Evolutionary conservation across 75 land plant genomes (phyloP).

Genomic region (Ceratopteris richardii): DNA sequence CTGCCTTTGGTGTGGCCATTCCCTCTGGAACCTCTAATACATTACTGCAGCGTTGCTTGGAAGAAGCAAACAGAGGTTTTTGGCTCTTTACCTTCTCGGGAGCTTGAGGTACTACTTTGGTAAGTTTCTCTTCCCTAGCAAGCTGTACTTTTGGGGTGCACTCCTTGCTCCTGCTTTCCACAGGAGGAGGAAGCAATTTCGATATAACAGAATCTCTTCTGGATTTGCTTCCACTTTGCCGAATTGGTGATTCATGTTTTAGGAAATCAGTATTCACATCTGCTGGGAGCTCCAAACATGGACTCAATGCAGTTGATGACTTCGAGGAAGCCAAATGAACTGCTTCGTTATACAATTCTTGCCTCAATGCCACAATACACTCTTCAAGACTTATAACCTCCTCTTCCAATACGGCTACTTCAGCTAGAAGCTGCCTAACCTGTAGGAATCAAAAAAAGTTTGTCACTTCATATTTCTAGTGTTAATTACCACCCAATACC

Average conservation of each 20-base stretch:
- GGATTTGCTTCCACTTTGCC: slow-evolving; percentile 5
- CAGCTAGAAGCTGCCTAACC: slow-evolving; percentile 62
- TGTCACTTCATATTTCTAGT: too few species aligned
- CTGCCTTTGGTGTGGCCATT: not conserved
- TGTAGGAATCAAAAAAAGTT: too few species aligned
- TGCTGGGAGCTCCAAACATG: slow-evolving; percentile 12
- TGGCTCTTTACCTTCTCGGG: slow-evolving; percentile 3
- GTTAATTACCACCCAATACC: too few species aligned
- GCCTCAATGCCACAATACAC: slow-evolving; percentile 45
- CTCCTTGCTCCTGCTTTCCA: not conserved
- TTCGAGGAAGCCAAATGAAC: slow-evolving; percentile 11
- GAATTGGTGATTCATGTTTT: not conserved
- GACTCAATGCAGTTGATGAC: slow-evolving; percentile 9
- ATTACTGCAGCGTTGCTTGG: slow-evolving; percentile 1
- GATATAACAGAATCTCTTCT: slow-evolving; percentile 4
- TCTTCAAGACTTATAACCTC: slow-evolving; percentile 65
- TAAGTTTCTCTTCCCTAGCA: not conserved
- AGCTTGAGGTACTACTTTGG: not conserved
- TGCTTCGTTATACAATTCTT: slow-evolving; percentile 41
- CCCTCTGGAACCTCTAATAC: not conserved
- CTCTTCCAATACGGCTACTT: slow-evolving; percentile 71
- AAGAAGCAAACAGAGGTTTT: not conserved
- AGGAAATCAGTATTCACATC: not conserved
- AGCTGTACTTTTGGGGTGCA: not conserved
- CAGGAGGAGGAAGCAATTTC: slow-evolving; percentile 6